Evolutionary conservation across 129 eudicot species (phyloP).

Genomic region (Glebionis coronaria): DNA sequence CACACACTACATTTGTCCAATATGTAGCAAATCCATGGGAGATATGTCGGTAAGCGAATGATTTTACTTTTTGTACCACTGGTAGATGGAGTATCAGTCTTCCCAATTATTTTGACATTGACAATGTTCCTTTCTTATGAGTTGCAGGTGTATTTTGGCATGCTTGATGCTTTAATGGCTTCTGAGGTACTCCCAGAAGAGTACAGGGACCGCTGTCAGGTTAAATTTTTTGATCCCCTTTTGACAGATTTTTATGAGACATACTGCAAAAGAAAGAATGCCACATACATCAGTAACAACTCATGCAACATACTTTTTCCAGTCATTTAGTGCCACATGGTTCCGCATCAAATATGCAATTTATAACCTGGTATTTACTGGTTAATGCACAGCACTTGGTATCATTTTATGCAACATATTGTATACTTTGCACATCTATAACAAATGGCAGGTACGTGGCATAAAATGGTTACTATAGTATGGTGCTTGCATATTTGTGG

Average conservation of each 20-base stretch:
- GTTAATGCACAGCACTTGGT: too few relatives aligned
- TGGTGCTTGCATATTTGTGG: too few relatives aligned
- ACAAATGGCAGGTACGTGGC: too few relatives aligned
- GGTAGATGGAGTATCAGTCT: not conserved
- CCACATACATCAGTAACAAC: too few relatives aligned
- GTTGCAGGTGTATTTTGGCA: conserved; percentile 85
- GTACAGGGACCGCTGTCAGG: conserved; percentile 83
- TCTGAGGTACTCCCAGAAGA: conserved; percentile 95
- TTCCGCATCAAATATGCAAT: too few relatives aligned
- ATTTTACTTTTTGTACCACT: conserved; percentile 12
- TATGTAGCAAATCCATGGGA: conserved; percentile 98
- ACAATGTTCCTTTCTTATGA: not conserved
- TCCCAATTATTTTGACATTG: not conserved
- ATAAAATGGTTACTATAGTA: too few relatives aligned
- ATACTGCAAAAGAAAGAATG: too few relatives aligned
- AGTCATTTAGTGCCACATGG: too few relatives aligned
- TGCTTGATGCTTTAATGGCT: conserved; percentile 98
- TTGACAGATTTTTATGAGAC: not conserved
- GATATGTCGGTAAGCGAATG: conserved; percentile 91
- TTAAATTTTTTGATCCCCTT: conserved; percentile 17
- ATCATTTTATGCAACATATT: too few relatives aligned
- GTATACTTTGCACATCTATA: too few relatives aligned
- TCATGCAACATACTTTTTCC: too few relatives aligned
- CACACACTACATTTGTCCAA: conserved; percentile 91
- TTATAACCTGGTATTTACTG: too few relatives aligned